Evolutionary conservation across 306 rosid species (phyloP), one percentile per base, ranked within the genome.

Genomic region (Psophocarpus tetragonolobus): DNA sequence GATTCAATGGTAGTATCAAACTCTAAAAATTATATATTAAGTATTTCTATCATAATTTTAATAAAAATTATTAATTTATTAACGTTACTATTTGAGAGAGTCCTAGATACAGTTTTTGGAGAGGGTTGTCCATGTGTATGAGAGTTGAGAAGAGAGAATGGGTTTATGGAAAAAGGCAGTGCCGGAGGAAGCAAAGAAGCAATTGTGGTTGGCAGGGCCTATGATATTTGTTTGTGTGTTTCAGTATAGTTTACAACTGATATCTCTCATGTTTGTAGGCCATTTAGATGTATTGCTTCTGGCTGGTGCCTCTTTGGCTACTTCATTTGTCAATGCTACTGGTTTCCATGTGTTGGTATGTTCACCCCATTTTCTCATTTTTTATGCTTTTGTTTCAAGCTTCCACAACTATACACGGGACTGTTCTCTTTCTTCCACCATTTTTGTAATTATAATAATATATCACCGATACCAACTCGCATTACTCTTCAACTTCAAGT

Each of bases 181-280:
- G 10, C 57, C 1, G 0, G 86, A 80, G 3, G 97, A 92, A 82
- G 74, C 81, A 41, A 86, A 87, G 87, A 87, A 83, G 87, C 96
- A 92, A 80, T 32, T 90, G 71, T 90, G 97, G 93, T 77, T 92
- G 4, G 96, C 93, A 50, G 92, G 87, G 29, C 96, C 97, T 6
- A 68, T 88, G 75, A 47, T 88, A 0, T 62, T 78, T 29, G 96
- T 87, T 56, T 69, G 79, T 60, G 13, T 74, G 9, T 74, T 60
- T 74, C 81, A 74, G 27, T 51, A 41, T n/a, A 68, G 82, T 68
- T 41, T 84, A 18, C 82, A 69, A 23, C 2, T 80, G 3, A 75
- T 63, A n/a, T 84, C 84, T 39, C 23, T 84, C 15, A 75, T 84
- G 75, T 84, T 84, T 70, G 75, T 84, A 0, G 84, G 87, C 15